A percentile compares a stretch with the other conserved stretches of the same genome.
phyloP scores from a whole-genome alignment of 352 stramenopile genomes.

The Thraustochytrium striatum region DNA sequence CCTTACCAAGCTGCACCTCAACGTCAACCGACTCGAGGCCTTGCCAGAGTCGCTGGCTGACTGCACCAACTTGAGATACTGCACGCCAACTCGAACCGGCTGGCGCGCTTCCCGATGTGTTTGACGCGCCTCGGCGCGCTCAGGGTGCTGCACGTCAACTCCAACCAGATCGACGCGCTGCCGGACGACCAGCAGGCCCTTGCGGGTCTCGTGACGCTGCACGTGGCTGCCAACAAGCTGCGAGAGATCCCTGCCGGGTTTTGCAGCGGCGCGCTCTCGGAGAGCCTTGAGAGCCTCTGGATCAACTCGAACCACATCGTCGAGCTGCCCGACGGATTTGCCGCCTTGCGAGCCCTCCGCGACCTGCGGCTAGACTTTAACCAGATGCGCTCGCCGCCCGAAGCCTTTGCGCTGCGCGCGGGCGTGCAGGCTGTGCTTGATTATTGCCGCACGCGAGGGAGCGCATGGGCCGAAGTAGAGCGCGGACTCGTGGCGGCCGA shows the following conservation, averaged over 20 bases:
- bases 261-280: neutral
- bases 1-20: neutral
- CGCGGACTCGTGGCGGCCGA: neutral
- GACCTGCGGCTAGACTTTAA: slow-evolving; percentile 40
- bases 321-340: slow-evolving; percentile 30
- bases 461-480: neutral
- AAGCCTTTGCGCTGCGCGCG: slow-evolving; percentile 28
- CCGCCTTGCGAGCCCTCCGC: neutral
- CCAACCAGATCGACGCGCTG: slow-evolving; percentile 19
- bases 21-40: slow-evolving; percentile 14
- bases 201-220: neutral
- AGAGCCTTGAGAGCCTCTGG: slow-evolving; percentile 6
- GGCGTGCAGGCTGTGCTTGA: neutral
- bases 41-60: slow-evolving; percentile 17
- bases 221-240: slow-evolving; percentile 20
- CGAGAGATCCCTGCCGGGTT: neutral
- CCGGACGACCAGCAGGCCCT: neutral
- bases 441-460: slow-evolving; percentile 6
- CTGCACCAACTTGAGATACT: neutral
- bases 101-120: neutral
- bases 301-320: slow-evolving; percentile 34
- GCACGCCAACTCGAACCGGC: slow-evolving; percentile 21
- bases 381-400: slow-evolving; percentile 40
- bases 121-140: neutral
- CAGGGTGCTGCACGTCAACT: slow-evolving; percentile 19